Evolutionary conservation across 2,329 filamentous ascomycete species (phyloP).

Genomic region (Cordyceps javanica): DNA sequence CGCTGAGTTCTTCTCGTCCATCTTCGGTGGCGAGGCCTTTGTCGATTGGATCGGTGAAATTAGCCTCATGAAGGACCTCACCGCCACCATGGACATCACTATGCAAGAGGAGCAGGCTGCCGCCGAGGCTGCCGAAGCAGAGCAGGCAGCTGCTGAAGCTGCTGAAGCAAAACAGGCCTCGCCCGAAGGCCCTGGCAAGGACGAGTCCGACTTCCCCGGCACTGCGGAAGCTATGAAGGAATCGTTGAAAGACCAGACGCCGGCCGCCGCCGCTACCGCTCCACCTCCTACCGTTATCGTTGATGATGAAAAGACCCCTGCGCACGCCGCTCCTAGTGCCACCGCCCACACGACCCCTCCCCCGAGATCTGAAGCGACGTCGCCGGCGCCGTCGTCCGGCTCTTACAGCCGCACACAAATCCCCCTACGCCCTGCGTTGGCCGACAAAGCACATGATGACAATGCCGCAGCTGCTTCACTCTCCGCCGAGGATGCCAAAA

Average conservation of each 20-base stretch:
- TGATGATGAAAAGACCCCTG: slow-evolving; percentile 29
- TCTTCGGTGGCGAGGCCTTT: slow-evolving; percentile 95
- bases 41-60: slow-evolving; percentile 97
- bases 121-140: slow-evolving; percentile 47
- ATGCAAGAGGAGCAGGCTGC: slow-evolving; percentile 70
- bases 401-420: slow-evolving; percentile 47
- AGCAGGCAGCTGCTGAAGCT: slow-evolving; percentile 42
- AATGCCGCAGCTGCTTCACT: slow-evolving; percentile 61
- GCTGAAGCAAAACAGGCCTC: slow-evolving; percentile 45
- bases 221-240: slow-evolving; percentile 52
- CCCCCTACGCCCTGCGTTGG: slow-evolving; percentile 77
- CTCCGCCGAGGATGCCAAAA: slow-evolving; percentile 44
- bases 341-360: slow-evolving; percentile 19
- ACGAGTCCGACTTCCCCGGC: slow-evolving; percentile 45
- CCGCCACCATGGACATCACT: slow-evolving; percentile 96
- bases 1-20: slow-evolving; percentile 95
- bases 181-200: slow-evolving; percentile 32
- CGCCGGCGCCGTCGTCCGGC: slow-evolving; percentile 36
- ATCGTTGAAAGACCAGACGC: slow-evolving; percentile 41
- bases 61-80: slow-evolving; percentile 96
- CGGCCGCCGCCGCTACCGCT: slow-evolving; percentile 22
- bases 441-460: slow-evolving; percentile 76
- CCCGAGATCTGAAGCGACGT: slow-evolving; percentile 29
- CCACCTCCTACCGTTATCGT: slow-evolving; percentile 35
- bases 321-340: slow-evolving; percentile 16